Evolutionary conservation across 2,329 filamentous ascomycete genomes (phyloP), one percentile per base, ranked within the genome.

Genomic region (Knufia petricola): DNA sequence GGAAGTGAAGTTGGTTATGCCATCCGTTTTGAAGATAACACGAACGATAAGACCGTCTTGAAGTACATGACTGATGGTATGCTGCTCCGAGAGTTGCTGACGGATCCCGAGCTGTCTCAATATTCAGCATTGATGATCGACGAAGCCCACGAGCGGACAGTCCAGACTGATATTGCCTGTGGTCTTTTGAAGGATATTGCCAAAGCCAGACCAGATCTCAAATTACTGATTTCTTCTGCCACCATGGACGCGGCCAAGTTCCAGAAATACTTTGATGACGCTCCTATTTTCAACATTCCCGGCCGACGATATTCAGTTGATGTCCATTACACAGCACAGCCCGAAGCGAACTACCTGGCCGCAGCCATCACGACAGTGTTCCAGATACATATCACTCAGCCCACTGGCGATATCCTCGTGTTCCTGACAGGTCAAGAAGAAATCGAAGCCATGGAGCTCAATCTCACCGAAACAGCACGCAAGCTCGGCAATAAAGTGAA

Each of bases 11-110:
- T 96, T 21, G 92, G 92, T 13, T 98, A 95, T 64, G 83, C 84
- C 0, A 94, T 98, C 58, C 85, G 92, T 52, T 98, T 96, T 59
- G 92, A 98, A 63, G 87, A 95, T 65, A 82, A 82, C 54, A 94
- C 88, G 0, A 87, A 81, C 62, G 87, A 94, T 60, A 94, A 94
- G 68, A 96, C 92, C 0, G 74, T 90, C 6, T 69, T 98, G 48
- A 94, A 95, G 66, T 96, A 95, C 67, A 90, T 94, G 85, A 98
- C 92, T 0, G 92, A 98, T 61, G 92, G 92, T 63, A 94, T 96
- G 84, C 71, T 96, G 32, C 72, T 96, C 24, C 77, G 88, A 62
- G 87, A 95, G 63, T 85, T 95, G 55, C 79, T 95, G 69, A 90
- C 87, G 0, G 87, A 94, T 60, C 89, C 90, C 0, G 82, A 90